These are phyloP conservation scores for Venturia nashicola DNA, from an alignment of 2,329 filamentous ascomycete species.

Conservation along the genomic window DNA sequence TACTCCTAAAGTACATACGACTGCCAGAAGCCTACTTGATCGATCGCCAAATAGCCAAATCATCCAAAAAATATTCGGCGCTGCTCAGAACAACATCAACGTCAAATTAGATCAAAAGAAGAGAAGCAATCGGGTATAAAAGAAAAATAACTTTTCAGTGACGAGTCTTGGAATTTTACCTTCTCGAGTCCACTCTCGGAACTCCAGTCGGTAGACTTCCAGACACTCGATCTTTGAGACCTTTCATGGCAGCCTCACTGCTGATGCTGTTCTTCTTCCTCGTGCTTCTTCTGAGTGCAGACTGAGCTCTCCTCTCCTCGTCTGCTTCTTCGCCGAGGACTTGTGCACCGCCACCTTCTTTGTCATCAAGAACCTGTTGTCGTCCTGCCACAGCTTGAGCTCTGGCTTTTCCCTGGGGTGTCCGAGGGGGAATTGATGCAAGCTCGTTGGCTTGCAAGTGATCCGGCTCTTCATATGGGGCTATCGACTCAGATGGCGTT, in stretches of 20 bases:
- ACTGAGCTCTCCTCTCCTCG: constrained; percentile 22
- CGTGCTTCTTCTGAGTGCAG: constrained; percentile 14
- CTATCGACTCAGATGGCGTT: background rate
- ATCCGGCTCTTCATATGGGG: constrained; percentile 5
- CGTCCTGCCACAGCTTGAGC: constrained; percentile 27
- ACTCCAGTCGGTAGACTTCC: constrained; percentile 13
- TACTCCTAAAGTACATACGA: background rate
- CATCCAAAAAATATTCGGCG: background rate
- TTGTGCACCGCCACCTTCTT: constrained; percentile 21
- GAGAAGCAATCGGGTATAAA: background rate
- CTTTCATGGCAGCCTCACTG: constrained; percentile 16
- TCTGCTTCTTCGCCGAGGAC: constrained; percentile 26
- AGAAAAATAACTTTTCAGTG: background rate
- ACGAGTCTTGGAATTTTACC: background rate
- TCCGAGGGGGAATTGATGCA: constrained; percentile 11
- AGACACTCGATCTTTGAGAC: constrained; percentile 18
- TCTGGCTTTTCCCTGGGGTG: constrained; percentile 25
- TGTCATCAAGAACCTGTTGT: constrained; percentile 29
- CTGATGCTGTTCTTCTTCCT: constrained; percentile 18
- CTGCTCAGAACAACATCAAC: background rate
- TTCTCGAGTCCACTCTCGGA: constrained; percentile 4
- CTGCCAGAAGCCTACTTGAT: background rate
- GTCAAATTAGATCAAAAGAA: background rate
- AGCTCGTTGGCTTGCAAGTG: background rate
- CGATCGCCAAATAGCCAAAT: background rate